Conservation (phyloP, 306 rosid species). For the Nissolia schottii region DNA sequence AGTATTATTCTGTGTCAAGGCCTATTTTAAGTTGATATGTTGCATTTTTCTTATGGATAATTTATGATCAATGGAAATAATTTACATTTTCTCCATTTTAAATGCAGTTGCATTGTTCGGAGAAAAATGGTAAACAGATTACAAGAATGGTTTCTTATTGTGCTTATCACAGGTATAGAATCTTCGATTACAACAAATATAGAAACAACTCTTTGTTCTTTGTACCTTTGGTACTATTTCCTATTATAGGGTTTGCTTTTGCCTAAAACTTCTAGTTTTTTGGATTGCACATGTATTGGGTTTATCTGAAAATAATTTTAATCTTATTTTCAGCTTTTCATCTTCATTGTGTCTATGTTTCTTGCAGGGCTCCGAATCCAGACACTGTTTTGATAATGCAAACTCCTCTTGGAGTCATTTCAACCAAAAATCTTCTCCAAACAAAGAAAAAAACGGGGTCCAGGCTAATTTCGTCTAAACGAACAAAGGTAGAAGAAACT, state of each 20-base stretch:
- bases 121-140: constrained; percentile 72
- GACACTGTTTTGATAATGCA: constrained; percentile 77
- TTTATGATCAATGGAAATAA: constrained; percentile 4
- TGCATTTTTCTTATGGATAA: constrained; percentile 7
- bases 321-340: background rate
- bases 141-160: constrained; percentile 84
- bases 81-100: constrained; percentile 11
- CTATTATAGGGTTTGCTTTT: background rate
- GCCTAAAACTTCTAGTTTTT: background rate
- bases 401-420: constrained; percentile 68
- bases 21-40: constrained; percentile 1
- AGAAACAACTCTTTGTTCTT: background rate
- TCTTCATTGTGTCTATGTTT: constrained; percentile 27
- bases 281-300: background rate
- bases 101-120: constrained; percentile 74
- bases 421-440: constrained; percentile 70
- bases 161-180: constrained; percentile 76
- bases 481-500: constrained; percentile 50
- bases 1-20: background rate
- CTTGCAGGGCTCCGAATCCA: constrained; percentile 88
- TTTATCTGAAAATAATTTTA: constrained; percentile 7
- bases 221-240: background rate
- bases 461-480: constrained; percentile 69
- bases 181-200: constrained; percentile 13
- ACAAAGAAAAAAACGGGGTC: constrained; percentile 72